Conservation (phyloP, 768 basidiomycete genomes). For the Sutorius australiensis region DNA sequence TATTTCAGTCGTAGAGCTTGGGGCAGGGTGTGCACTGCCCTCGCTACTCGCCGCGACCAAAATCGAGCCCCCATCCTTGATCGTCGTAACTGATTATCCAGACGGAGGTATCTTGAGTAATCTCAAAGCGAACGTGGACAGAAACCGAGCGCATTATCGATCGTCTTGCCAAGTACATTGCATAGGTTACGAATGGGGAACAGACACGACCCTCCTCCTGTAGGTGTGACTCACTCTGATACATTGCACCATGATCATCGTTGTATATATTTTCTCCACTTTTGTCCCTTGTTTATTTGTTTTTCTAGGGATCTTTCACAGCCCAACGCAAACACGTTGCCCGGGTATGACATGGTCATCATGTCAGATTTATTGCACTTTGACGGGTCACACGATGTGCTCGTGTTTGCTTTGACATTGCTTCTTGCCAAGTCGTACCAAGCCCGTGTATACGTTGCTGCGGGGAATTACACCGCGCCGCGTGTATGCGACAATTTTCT, state of each 20-base stretch:
- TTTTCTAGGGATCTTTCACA: slow-evolving; percentile 15
- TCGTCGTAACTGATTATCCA: slow-evolving; percentile 69
- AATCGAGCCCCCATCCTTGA: slow-evolving; percentile 42
- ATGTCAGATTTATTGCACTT: slow-evolving; percentile 75
- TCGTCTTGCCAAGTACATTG: slow-evolving; percentile 42
- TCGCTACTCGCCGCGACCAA: slow-evolving; percentile 54
- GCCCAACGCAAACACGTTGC: slow-evolving; percentile 11
- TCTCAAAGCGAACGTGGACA: slow-evolving; percentile 49
- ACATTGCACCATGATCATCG: not conserved
- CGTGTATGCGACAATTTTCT: slow-evolving; percentile 55
- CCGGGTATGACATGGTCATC: slow-evolving; percentile 55
- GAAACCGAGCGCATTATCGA: slow-evolving; percentile 40
- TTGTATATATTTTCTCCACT: not conserved
- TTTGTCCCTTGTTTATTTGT: not conserved
- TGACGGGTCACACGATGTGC: slow-evolving; percentile 51
- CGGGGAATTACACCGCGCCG: slow-evolving; percentile 57
- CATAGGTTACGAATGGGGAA: slow-evolving; percentile 65
- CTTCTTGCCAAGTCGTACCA: slow-evolving; percentile 43
- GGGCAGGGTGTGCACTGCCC: slow-evolving; percentile 65
- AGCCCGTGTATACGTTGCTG: slow-evolving; percentile 55
- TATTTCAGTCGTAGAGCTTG: slow-evolving; percentile 61
- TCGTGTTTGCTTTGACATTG: slow-evolving; percentile 46
- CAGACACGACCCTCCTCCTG: slow-evolving; percentile 44
- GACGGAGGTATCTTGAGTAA: slow-evolving; percentile 58
- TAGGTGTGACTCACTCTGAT: slow-evolving; percentile 29